Conservation (phyloP, 495 filamentous ascomycete species). For the Penicillium subrubescens region DNA sequence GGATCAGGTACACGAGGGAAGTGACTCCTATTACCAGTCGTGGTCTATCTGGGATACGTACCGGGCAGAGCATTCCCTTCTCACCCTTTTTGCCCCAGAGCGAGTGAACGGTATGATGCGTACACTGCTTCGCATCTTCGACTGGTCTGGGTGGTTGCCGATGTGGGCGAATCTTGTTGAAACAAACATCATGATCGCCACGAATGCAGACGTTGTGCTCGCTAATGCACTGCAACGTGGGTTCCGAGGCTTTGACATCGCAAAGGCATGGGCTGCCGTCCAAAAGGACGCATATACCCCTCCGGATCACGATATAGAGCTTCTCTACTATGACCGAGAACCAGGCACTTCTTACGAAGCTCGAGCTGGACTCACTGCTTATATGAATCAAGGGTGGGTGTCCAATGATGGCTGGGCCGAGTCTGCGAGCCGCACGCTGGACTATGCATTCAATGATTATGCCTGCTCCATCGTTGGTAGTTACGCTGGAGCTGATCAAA, state of each 20-base stretch:
- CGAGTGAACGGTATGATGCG: slow-evolving; percentile 34
- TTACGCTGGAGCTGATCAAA: slow-evolving; percentile 16
- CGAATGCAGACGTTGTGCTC: slow-evolving; percentile 31
- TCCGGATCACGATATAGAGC: slow-evolving; percentile 22
- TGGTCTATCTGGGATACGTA: slow-evolving; percentile 38
- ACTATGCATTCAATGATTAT: slow-evolving; percentile 32
- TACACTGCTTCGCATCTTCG: slow-evolving; percentile 29
- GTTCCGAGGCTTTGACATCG: slow-evolving; percentile 24
- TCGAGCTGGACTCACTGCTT: slow-evolving; percentile 29
- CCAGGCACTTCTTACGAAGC: slow-evolving; percentile 27
- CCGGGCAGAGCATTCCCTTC: slow-evolving; percentile 28
- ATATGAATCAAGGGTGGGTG: slow-evolving; percentile 32
- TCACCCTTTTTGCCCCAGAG: slow-evolving; percentile 30
- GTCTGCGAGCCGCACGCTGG: slow-evolving; percentile 29
- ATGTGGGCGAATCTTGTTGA: slow-evolving; percentile 35
- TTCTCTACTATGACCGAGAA: slow-evolving; percentile 32
- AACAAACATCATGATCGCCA: slow-evolving; percentile 36
- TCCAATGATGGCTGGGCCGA: slow-evolving; percentile 33
- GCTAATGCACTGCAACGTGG: slow-evolving; percentile 32
- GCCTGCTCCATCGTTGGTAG: slow-evolving; percentile 27
- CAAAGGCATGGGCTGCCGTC: slow-evolving; percentile 27
- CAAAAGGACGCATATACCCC: slow-evolving; percentile 29
- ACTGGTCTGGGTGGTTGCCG: slow-evolving; percentile 31
- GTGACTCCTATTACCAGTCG: slow-evolving; percentile 34
- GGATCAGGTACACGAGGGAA: slow-evolving; percentile 21